A percentile compares a stretch with the other conserved stretches of the same genome.
Conservation (phyloP, 2,329 filamentous ascomycete genomes). For the Samsoniella hepiali region DNA sequence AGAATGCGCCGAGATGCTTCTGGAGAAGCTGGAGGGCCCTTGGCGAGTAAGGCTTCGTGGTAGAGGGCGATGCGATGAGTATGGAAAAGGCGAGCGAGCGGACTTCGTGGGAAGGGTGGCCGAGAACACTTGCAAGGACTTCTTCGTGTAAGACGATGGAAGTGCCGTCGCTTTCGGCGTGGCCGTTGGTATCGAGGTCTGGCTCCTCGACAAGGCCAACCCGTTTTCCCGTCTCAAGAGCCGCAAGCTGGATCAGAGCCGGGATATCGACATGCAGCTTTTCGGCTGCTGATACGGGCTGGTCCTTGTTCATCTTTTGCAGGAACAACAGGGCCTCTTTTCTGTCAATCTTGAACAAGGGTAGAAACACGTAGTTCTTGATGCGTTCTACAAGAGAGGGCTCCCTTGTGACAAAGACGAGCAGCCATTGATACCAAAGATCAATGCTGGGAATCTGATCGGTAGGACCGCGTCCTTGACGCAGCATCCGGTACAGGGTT, state of each 20-base stretch:
- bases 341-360: conserved; percentile 59
- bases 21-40: conserved; percentile 61
- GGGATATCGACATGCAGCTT: conserved; percentile 48
- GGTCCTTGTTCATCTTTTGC: conserved; percentile 51
- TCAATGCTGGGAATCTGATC: conserved; percentile 33
- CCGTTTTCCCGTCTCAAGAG: conserved; percentile 70
- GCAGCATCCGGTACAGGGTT: conserved; percentile 50
- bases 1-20: conserved; percentile 65
- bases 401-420: conserved; percentile 46
- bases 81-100: conserved; percentile 79
- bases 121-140: conserved; percentile 51
- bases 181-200: conserved; percentile 28
- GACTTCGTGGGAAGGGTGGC: conserved; percentile 59
- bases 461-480: conserved; percentile 29
- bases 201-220: conserved; percentile 67
- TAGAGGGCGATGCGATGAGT: conserved; percentile 70
- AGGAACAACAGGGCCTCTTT: conserved; percentile 55
- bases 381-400: conserved; percentile 56
- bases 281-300: conserved; percentile 44
- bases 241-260: conserved; percentile 60
- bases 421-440: conserved; percentile 57
- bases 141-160: conserved; percentile 38
- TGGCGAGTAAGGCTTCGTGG: conserved; percentile 67
- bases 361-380: conserved; percentile 62
- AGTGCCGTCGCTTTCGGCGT: conserved; percentile 22